Base-by-base conservation (phyloP, 164 flowering plant genomes). In the Aristolochia fimbriata region DNA sequence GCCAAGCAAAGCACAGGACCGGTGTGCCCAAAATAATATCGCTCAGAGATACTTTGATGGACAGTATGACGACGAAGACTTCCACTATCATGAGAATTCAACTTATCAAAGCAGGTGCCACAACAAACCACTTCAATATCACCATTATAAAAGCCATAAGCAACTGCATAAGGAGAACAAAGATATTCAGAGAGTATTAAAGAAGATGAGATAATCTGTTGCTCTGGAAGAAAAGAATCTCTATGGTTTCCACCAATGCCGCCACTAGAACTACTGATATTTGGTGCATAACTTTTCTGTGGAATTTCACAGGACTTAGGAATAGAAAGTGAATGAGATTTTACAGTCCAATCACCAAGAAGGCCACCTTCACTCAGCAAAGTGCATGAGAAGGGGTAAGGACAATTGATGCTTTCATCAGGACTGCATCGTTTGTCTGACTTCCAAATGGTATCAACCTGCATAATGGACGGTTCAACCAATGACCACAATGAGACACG, bases 1-100 rank as follows among this genome's bases (percentile, higher is more conserved):
- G 97, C 97, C 80, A 91, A 78, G 72, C 99, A 94, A 58, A 91
- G 77, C 17, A 94, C 79, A 48, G 97, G 80, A 68, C 93, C 91
- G 1, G 68, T 78, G 56, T 94, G 99, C 16, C 99, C 99, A 12
- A 63, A 64, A 60, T 85, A 78, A 46, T 37, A 53, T 53, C 74
- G 82, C 72, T 60, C 71, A 51, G 70, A 66, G 48, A 64, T 68
- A 66, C 56, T 57, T 37, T 81, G 61, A 61, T 73, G 58, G 45
- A 59, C 62, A 46, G 64, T 70, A 22, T 51, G 62, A 59, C 19
- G 56, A 17, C 12, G 74, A 53, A 63, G 69, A 70, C 57, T 52
- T 24, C 3, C 15, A 10, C 57, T 72, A 62, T 59, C 50, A 55
- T 54, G 58, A 67, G 64, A 71, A 70, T 71, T 55, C 25, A 64